Percentiles rank a stretch among this genome's conserved stretches.
These are phyloP conservation scores for Paecilomyces fulvus DNA, from an alignment of 2,329 filamentous ascomycete genomes.

Conservation along the genomic window DNA sequence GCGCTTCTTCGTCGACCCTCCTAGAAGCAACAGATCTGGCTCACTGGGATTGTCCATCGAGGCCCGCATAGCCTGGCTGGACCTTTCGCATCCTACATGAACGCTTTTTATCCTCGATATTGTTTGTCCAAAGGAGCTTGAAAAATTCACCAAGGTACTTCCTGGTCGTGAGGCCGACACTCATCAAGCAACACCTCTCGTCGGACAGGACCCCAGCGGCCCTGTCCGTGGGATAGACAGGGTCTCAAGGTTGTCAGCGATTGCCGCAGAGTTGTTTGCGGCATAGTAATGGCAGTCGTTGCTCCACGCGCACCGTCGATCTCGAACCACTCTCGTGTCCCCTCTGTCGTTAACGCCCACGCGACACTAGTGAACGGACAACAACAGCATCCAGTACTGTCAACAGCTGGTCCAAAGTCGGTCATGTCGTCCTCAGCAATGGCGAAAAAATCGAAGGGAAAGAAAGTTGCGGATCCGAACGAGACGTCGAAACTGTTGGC, in stretches of 20 bases:
- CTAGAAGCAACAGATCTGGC: background rate
- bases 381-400: slow-evolving; percentile 33
- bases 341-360: slow-evolving; percentile 21
- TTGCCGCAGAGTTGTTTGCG: slow-evolving; percentile 8
- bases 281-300: slow-evolving; percentile 14
- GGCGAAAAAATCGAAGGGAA: slow-evolving; percentile 71
- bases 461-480: slow-evolving; percentile 74
- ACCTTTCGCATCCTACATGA: background rate
- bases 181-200: background rate
- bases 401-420: slow-evolving; percentile 17
- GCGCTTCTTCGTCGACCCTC: slow-evolving; percentile 1
- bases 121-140: background rate
- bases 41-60: background rate
- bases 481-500: slow-evolving; percentile 88
- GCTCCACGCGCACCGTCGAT: slow-evolving; percentile 8
- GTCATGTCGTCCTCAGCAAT: slow-evolving; percentile 42
- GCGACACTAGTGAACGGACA: slow-evolving; percentile 37
- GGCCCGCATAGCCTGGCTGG: background rate
- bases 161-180: background rate
- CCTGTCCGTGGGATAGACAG: background rate
- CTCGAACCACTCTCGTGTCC: slow-evolving; percentile 8
- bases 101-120: background rate
- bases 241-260: slow-evolving; percentile 1
- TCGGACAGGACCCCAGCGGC: slow-evolving; percentile 1
- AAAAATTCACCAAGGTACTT: slow-evolving; percentile 4